Conservation (phyloP, 768 basidiomycete species). For the Tylopilus intermedius region DNA sequence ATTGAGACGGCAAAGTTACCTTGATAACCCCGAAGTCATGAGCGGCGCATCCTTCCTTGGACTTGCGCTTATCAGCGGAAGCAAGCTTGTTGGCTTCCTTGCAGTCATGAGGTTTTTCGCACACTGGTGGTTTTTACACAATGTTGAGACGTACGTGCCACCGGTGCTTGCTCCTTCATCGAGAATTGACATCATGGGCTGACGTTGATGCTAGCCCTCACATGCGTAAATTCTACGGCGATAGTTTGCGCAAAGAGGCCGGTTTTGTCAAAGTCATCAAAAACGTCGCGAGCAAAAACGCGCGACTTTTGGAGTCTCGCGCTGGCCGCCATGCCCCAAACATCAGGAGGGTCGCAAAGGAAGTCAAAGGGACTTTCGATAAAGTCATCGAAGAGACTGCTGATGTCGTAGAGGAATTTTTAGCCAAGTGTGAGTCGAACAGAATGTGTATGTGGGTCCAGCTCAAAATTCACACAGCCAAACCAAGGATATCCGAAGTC, state of each 20-base stretch:
- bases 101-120: slow-evolving; percentile 82
- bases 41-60: slow-evolving; percentile 96
- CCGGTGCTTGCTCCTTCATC: neutral
- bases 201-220: slow-evolving; percentile 65
- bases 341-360: slow-evolving; percentile 76
- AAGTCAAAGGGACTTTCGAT: slow-evolving; percentile 91
- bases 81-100: slow-evolving; percentile 82
- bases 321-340: slow-evolving; percentile 82
- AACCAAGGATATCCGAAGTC: slow-evolving; percentile 81
- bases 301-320: slow-evolving; percentile 64
- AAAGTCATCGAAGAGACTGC: slow-evolving; percentile 94
- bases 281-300: slow-evolving; percentile 82
- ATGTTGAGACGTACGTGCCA: slow-evolving; percentile 77
- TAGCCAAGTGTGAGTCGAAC: slow-evolving; percentile 71
- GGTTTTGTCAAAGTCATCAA: slow-evolving; percentile 99
- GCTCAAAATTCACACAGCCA: slow-evolving; percentile 46
- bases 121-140: slow-evolving; percentile 94
- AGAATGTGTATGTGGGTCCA: neutral
- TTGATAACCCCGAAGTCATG: slow-evolving; percentile 95
- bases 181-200: neutral
- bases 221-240: slow-evolving; percentile 94
- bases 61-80: slow-evolving; percentile 84
- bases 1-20: slow-evolving; percentile 48
- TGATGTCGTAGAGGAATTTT: slow-evolving; percentile 88
- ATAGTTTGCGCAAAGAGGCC: slow-evolving; percentile 89